Conservation (phyloP, 208 protist species). For the Phytomonas sp. region DNA sequence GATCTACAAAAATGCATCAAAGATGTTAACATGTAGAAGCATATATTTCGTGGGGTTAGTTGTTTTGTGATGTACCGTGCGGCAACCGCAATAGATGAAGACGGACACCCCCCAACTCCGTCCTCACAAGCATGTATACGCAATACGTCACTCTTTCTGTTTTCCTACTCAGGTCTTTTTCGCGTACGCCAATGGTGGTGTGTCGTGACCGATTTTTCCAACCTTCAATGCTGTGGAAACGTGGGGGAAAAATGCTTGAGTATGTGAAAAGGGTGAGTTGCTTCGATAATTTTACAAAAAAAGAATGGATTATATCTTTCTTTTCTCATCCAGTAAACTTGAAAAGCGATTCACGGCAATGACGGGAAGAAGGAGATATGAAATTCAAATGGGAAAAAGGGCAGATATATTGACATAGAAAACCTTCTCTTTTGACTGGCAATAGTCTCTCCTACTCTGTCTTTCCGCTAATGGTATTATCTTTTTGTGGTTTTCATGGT, state of each 20-base stretch:
- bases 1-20: neutral
- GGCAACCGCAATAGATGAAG: neutral
- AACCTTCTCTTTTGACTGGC: neutral
- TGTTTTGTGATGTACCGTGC: neutral
- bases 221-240: neutral
- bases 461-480: neutral
- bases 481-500: neutral
- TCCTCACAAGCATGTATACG: neutral
- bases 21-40: neutral
- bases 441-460: neutral
- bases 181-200: neutral
- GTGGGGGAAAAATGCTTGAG: neutral
- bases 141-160: neutral
- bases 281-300: neutral
- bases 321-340: neutral
- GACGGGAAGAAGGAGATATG: neutral
- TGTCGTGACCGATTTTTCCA: neutral
- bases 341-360: neutral
- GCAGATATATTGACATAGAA: neutral
- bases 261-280: neutral
- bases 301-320: neutral
- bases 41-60: neutral
- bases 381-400: neutral
- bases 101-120: neutral
- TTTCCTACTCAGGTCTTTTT: neutral